These are phyloP conservation scores for Dichotomocladium elegans DNA, from an alignment of 371 early-diverging fungal genomes.

Conservation along the genomic window DNA sequence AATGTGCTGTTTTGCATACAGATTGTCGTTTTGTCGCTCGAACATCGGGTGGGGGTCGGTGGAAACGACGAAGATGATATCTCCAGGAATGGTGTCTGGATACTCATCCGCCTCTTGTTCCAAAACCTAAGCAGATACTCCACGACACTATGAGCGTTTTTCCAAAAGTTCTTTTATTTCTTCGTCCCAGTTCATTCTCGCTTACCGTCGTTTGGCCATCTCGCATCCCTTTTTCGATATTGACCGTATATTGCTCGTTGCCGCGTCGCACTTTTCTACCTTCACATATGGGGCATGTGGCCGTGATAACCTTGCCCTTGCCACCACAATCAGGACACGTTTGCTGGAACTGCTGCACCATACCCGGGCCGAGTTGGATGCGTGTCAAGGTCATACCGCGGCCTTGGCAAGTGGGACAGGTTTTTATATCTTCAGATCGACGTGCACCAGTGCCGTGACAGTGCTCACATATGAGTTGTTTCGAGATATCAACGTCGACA, in stretches of 20 bases:
- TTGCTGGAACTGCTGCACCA: slow-evolving; percentile 91
- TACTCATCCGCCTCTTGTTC: slow-evolving; percentile 91
- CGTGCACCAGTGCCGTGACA: slow-evolving; percentile 95
- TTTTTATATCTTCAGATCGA: slow-evolving; percentile 75
- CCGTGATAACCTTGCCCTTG: slow-evolving; percentile 79
- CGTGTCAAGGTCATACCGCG: slow-evolving; percentile 78
- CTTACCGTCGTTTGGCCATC: slow-evolving; percentile 73
- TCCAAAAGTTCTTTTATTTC: too few species aligned
- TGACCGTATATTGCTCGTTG: slow-evolving; percentile 75
- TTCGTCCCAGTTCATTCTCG: neutral
- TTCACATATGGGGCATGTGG: slow-evolving; percentile 77
- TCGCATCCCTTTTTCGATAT: slow-evolving; percentile 85
- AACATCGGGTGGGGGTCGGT: slow-evolving; percentile 80
- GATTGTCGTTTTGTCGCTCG: slow-evolving; percentile 77
- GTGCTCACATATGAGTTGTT: slow-evolving; percentile 89
- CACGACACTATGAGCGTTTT: too few species aligned
- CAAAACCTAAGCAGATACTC: slow-evolving; percentile 40
- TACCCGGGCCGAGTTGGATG: slow-evolving; percentile 88
- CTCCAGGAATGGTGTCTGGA: slow-evolving; percentile 86
- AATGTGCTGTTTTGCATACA: slow-evolving; percentile 80
- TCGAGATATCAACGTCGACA: slow-evolving; percentile 86
- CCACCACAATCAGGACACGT: slow-evolving; percentile 90
- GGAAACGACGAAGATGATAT: slow-evolving; percentile 80
- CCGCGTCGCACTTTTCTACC: slow-evolving; percentile 86
- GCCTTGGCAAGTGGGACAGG: slow-evolving; percentile 79